Evolutionary conservation across 192 early-diverging fungal genomes (phyloP), one percentile per base, ranked within the genome.

Genomic region (Coemansia sp.): DNA sequence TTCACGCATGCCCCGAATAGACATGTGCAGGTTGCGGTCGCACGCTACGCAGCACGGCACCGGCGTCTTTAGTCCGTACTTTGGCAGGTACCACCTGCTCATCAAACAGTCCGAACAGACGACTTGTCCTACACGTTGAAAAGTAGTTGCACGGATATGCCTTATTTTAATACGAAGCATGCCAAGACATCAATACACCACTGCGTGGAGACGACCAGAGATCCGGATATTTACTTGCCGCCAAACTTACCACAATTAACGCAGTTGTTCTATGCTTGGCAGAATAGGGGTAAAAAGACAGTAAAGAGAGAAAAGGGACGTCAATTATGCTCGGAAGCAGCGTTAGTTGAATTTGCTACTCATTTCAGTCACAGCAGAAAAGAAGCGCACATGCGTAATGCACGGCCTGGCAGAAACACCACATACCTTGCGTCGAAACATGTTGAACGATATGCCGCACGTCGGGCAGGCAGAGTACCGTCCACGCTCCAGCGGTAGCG

Each of bases 41-140:
- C 66, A 69, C 61, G 54, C 53, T 30, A 19, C 53, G 36, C 66
- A 76, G 47, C 64, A 69, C 11, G 40, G 13, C 8, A 55, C 52
- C 2, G 60, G 57, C 26, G 53, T 30, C 55, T 60, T 64, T n/a
- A 69, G 20, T 23, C 72, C 72, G 51, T 69, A 76, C 46, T 76
- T 76, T 46, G 72, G 66, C 46, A 76, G 44, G 48, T 69, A 76
- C 72, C 72, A 76, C 15, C 53, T 59, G 50, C 30, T 39, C 7
- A 40, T 20, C 10, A 69, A n/a, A 33, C 72, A 76, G 57, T 69
- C 66, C 5, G 66, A 35, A 41, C 72, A 76, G 10, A 69, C 61
- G 10, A 76, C 72, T 37, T 64, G 72, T 6, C 71, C 70, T 62
- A 62, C 4, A 28, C 5, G 3, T 5, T 2, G 39, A 19, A 9